Evolutionary conservation across 208 protist species (phyloP), one percentile per base, ranked within the genome.

Genomic region (Acanthamoeba sp.): DNA sequence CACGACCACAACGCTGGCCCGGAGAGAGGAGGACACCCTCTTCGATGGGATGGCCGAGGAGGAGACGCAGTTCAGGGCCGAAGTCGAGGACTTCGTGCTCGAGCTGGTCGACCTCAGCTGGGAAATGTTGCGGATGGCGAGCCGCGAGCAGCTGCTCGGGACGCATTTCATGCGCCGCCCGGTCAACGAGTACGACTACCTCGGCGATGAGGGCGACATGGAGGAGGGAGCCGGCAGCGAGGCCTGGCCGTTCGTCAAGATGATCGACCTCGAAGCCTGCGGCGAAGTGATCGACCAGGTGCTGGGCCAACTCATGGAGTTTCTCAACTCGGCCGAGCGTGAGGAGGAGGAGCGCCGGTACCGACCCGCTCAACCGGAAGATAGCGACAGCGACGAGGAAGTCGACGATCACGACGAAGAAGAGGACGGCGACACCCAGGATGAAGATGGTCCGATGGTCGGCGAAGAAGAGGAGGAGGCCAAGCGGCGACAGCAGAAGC

Each of bases 61-160:
- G 20, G 69, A 45, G 27, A 12, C 38, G 29, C 34, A 42, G 20
- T 32, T 78, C 38, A 22, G 69, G 20, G 20, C 10, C 27, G 22
- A 78, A 22, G 69, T 78, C 38, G 34, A 78, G 38, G 34, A 34
- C 29, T 78, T 45, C 27, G 69, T 78, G 32, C 69, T 78, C 32
- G 69, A 78, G 29, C 29, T 78, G 69, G 69, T 78, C 32, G 69
- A 78, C 20, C 69, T 78, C 36, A 78, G 69, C 69, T 78, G 69
- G 69, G 69, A 78, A 34, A 12, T 78, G 27, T 12, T 40, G 34
- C 69, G 69, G 20, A 7, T 78, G 6, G 29, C 34, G 27, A 78
- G 20, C 34, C 69, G 69, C 69, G 34, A 78, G 38, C 32, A 45
- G 18, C 29, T 78, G 6, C 69, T 78, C 20, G 69, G 34, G 18